Evolutionary conservation across 148 eudicot genomes (phyloP).

Genomic region (Silene uniflora): DNA sequence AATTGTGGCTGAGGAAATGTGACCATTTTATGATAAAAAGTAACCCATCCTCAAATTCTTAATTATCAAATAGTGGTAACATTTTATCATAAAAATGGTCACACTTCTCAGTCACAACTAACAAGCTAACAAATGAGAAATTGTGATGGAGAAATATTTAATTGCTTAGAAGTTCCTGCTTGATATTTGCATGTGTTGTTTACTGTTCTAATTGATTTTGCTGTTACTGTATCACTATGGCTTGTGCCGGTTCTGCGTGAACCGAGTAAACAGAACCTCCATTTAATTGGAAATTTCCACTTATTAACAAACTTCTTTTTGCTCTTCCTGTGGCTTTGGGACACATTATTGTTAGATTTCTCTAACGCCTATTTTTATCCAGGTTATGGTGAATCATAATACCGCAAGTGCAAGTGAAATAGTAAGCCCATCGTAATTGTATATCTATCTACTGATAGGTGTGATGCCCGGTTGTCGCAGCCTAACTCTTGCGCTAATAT

Average conservation of each 20-base stretch:
- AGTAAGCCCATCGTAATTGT: constrained; percentile 40
- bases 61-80: no score
- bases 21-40: no score
- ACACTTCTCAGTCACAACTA: no score
- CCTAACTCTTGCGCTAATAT: constrained; percentile 30
- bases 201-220: neutral
- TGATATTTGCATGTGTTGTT: neutral
- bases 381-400: constrained; percentile 90
- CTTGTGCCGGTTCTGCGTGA: neutral
- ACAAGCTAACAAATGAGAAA: no score
- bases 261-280: neutral
- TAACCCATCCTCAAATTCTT: no score
- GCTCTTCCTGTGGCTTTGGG: neutral
- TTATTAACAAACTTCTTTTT: neutral
- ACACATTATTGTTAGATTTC: no score
- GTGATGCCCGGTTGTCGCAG: constrained; percentile 12
- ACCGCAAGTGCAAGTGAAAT: constrained; percentile 99
- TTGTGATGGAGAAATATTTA: neutral
- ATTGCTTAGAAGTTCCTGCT: neutral
- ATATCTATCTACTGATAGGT: constrained; percentile 5
- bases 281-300: neutral
- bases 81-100: no score
- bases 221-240: neutral
- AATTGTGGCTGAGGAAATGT: no score
- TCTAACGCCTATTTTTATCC: no score